Evolutionary conservation across 2,329 filamentous ascomycete species (phyloP).

Genomic region (Talaromyces sp.): DNA sequence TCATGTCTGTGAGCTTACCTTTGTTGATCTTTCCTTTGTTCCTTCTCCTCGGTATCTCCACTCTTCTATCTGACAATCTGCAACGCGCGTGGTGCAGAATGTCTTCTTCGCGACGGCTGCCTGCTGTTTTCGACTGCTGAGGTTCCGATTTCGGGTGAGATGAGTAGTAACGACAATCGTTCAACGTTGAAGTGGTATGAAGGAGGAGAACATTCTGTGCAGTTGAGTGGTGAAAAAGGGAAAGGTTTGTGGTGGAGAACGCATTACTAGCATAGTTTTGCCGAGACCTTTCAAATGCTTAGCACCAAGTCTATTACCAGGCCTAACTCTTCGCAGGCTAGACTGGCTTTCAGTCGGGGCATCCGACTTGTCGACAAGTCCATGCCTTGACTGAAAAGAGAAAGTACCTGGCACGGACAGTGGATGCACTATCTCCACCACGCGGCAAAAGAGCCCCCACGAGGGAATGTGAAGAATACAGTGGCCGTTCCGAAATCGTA

Average conservation of each 20-base stretch:
- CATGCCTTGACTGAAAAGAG: background rate
- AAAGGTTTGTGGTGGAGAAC: background rate
- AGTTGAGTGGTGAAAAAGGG: background rate
- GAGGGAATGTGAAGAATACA: background rate
- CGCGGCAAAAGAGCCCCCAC: constrained; percentile 10
- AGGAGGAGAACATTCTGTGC: background rate
- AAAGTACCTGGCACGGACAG: constrained; percentile 1
- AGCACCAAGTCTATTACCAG: too few species aligned
- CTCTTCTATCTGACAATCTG: background rate
- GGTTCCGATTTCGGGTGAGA: background rate
- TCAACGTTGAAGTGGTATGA: background rate
- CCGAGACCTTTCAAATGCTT: too few species aligned
- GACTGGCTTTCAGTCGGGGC: background rate
- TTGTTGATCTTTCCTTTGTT: background rate
- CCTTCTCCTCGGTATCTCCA: background rate
- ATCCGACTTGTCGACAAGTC: background rate
- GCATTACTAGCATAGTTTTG: background rate
- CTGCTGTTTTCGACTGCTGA: too few species aligned
- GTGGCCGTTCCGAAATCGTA: too few species aligned
- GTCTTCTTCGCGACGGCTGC: too few species aligned
- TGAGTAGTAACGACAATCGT: constrained; percentile 4
- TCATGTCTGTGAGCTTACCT: constrained; percentile 2
- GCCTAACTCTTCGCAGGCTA: too few species aligned
- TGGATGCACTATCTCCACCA: background rate
- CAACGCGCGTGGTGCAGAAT: background rate